phyloP scores from a whole-genome alignment of 805 yeast genomes.

The Hanseniaspora valbyensis region DNA sequence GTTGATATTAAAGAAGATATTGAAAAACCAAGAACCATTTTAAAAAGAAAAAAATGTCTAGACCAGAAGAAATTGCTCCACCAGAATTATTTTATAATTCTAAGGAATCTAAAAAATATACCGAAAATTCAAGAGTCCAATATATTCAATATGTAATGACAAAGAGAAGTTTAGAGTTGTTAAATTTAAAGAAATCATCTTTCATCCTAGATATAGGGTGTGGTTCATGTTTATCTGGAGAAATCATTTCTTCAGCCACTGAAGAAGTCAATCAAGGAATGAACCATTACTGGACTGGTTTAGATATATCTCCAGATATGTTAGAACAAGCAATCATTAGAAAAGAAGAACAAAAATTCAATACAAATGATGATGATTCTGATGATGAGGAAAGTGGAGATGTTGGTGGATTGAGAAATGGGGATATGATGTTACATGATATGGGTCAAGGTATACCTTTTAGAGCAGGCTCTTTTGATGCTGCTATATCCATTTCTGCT shows the following conservation, averaged over 20 bases:
- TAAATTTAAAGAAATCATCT: slow-evolving; percentile 58
- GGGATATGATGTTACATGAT: slow-evolving; percentile 83
- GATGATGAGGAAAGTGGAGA: slow-evolving; percentile 3
- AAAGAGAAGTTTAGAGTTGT: slow-evolving; percentile 74
- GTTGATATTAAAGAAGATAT: too few relatives aligned
- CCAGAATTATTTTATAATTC: slow-evolving; percentile 94
- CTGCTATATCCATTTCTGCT: slow-evolving; percentile 88
- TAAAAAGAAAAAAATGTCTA: slow-evolving; percentile 50
- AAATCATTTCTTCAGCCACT: slow-evolving; percentile 47
- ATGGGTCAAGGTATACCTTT: slow-evolving; percentile 92
- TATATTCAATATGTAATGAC: slow-evolving; percentile 98
- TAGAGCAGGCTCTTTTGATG: slow-evolving; percentile 92
- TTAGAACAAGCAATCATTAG: slow-evolving; percentile 86
- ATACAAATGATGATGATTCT: slow-evolving; percentile 2
- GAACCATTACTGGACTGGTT: slow-evolving; percentile 76
- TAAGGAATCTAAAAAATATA: slow-evolving; percentile 77
- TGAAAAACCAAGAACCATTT: neutral
- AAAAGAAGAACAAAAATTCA: slow-evolving; percentile 47
- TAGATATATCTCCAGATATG: slow-evolving; percentile 96
- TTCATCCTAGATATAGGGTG: slow-evolving; percentile 86
- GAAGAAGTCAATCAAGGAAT: slow-evolving; percentile 44
- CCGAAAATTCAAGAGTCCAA: slow-evolving; percentile 90
- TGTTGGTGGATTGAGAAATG: slow-evolving; percentile 28
- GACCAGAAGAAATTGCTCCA: slow-evolving; percentile 95
- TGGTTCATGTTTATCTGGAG: slow-evolving; percentile 94